Conservation (phyloP, 164 flowering plant species). For the Echeveria elegans region DNA sequence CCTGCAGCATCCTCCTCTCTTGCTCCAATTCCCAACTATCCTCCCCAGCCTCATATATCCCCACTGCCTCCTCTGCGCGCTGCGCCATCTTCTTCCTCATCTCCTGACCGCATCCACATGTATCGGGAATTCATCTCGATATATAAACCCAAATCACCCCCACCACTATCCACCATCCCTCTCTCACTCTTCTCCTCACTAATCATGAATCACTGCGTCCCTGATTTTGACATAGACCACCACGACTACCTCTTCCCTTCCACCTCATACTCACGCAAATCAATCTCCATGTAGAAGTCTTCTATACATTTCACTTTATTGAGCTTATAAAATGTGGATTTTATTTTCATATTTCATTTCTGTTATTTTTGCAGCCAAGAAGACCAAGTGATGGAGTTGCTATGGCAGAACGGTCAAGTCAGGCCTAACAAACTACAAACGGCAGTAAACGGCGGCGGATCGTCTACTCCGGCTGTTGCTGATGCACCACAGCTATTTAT, state of each 20-base stretch:
- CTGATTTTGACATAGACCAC: background rate
- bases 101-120: background rate
- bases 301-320: too few species aligned
- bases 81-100: background rate
- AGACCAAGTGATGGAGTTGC: conserved; percentile 69
- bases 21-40: background rate
- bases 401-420: conserved; percentile 83
- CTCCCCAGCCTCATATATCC: conserved; percentile 5
- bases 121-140: background rate
- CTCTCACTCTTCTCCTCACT: background rate
- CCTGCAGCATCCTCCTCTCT: background rate
- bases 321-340: too few species aligned
- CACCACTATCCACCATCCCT: too few species aligned
- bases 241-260: background rate
- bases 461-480: conserved; percentile 6
- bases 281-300: background rate
- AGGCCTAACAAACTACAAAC: conserved; percentile 41
- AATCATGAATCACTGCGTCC: background rate
- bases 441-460: conserved; percentile 8
- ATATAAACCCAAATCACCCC: background rate
- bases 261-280: background rate
- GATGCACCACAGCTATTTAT: conserved; percentile 33
- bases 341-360: too few species aligned
- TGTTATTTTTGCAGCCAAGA: conserved; percentile 19
- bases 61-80: too few species aligned